Evolutionary conservation across 1,139 yeast genomes (phyloP).

Genomic region (Kodamaea sp.): DNA sequence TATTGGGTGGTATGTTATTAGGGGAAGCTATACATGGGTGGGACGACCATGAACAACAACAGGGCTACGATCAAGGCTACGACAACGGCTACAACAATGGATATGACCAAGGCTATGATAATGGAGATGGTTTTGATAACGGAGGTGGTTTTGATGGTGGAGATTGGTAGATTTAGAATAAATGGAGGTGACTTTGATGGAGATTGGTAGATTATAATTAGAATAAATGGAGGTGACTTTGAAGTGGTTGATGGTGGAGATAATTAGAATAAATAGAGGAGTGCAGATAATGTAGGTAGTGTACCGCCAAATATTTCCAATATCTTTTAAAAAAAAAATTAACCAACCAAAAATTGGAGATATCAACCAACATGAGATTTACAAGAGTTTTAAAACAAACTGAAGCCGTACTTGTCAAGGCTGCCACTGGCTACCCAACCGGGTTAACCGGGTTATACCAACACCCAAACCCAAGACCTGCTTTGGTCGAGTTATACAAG

Average conservation of each 20-base stretch:
- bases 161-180: slow-evolving; percentile 14
- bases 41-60: slow-evolving; percentile 21
- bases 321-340: slow-evolving; percentile 11
- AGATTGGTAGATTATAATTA: slow-evolving; percentile 5
- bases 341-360: slow-evolving; percentile 27
- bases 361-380: slow-evolving; percentile 32
- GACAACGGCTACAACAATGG: slow-evolving; percentile 25
- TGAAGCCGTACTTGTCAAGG: slow-evolving; percentile 58
- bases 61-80: slow-evolving; percentile 33
- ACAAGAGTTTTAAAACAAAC: slow-evolving; percentile 47
- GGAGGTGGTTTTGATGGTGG: slow-evolving; percentile 18
- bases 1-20: slow-evolving; percentile 63
- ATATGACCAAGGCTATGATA: slow-evolving; percentile 19
- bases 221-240: slow-evolving; percentile 25
- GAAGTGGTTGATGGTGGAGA: slow-evolving; percentile 20
- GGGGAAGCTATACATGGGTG: slow-evolving; percentile 28
- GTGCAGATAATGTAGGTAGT: neutral
- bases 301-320: slow-evolving; percentile 1
- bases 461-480: slow-evolving; percentile 85
- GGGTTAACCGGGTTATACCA: slow-evolving; percentile 76
- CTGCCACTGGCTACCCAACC: slow-evolving; percentile 71
- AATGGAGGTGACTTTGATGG: neutral
- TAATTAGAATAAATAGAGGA: neutral
- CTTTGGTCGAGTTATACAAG: slow-evolving; percentile 65
- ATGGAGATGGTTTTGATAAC: slow-evolving; percentile 21